A percentile compares a stretch with the other conserved stretches of the same genome.
These are phyloP conservation scores for Sesbania bispinosa DNA, from an alignment of 306 rosid genomes.

Conservation along the genomic window DNA sequence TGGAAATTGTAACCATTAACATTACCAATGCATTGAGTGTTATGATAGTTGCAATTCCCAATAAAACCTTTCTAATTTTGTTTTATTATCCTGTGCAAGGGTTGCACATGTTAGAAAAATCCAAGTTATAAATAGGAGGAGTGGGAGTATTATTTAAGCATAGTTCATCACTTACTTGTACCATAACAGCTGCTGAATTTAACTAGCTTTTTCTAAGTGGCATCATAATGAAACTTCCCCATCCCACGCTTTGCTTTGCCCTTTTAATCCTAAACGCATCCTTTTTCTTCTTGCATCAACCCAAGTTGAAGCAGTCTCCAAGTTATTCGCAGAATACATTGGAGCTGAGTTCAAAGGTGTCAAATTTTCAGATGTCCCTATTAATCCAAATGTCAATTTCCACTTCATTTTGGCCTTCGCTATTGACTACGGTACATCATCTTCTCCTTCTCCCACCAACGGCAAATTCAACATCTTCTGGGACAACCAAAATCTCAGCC, in stretches of 20 bases:
- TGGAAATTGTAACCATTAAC: too few relatives aligned
- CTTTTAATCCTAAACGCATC: too few relatives aligned
- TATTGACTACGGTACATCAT: slow-evolving; percentile 63
- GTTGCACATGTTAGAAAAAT: too few relatives aligned
- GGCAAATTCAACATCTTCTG: slow-evolving; percentile 71
- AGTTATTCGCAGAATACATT: slow-evolving; percentile 69
- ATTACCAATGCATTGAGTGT: too few relatives aligned
- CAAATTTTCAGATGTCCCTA: slow-evolving; percentile 61
- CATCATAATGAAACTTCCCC: slow-evolving; percentile 29
- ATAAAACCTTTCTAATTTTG: too few relatives aligned
- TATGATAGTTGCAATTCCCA: too few relatives aligned
- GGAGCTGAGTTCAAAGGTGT: slow-evolving; percentile 72
- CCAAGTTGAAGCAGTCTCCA: slow-evolving; percentile 25
- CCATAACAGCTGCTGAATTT: too few relatives aligned
- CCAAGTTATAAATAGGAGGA: too few relatives aligned
- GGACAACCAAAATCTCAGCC: slow-evolving; percentile 59
- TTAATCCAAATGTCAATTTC: slow-evolving; percentile 54
- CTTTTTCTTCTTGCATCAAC: background rate
- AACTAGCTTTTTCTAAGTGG: background rate
- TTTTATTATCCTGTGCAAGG: too few relatives aligned
- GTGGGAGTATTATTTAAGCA: too few relatives aligned
- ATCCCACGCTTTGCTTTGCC: slow-evolving; percentile 18
- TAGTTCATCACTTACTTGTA: too few relatives aligned
- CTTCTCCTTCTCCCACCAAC: slow-evolving; percentile 54
- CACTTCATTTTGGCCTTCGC: slow-evolving; percentile 82